Conservation (phyloP, 768 basidiomycete species). For the Pulveroboletus sp. region DNA sequence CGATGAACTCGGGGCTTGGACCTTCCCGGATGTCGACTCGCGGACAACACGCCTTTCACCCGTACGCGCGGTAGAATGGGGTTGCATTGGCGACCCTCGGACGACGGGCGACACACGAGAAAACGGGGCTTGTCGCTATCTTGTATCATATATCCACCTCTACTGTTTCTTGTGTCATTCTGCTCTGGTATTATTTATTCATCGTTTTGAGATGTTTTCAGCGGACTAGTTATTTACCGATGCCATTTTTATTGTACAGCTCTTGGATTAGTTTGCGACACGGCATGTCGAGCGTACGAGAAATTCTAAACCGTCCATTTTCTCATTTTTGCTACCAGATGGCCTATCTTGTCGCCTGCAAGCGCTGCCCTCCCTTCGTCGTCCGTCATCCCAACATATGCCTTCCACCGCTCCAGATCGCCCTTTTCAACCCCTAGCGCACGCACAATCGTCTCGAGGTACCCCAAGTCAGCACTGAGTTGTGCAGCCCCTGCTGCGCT, state of each 20-base stretch:
- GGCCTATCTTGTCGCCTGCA: conserved; percentile 17
- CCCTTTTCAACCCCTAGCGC: conserved; percentile 88
- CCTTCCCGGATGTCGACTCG: conserved; percentile 47
- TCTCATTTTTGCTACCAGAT: conserved; percentile 31
- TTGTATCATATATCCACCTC: conserved; percentile 31
- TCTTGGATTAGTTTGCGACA: background rate
- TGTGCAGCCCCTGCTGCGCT: conserved; percentile 74
- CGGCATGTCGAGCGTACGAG: background rate
- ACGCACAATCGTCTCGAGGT: conserved; percentile 85
- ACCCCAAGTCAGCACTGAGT: conserved; percentile 81
- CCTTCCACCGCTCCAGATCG: conserved; percentile 79
- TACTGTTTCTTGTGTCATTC: conserved; percentile 16
- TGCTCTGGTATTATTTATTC: conserved; percentile 17
- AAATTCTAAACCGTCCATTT: conserved; percentile 21
- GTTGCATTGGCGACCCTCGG: background rate
- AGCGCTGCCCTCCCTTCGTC: conserved; percentile 30
- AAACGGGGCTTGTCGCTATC: conserved; percentile 6
- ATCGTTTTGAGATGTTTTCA: conserved; percentile 1
- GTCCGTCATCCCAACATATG: conserved; percentile 62
- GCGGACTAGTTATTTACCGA: conserved; percentile 3
- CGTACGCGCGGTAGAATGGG: conserved; percentile 51
- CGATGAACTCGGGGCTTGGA: conserved; percentile 43
- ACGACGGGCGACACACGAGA: background rate
- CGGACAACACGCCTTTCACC: conserved; percentile 62
- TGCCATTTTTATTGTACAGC: conserved; percentile 8